These are phyloP conservation scores for Trametes villosa DNA, from an alignment of 768 basidiomycete genomes.

Conservation along the genomic window DNA sequence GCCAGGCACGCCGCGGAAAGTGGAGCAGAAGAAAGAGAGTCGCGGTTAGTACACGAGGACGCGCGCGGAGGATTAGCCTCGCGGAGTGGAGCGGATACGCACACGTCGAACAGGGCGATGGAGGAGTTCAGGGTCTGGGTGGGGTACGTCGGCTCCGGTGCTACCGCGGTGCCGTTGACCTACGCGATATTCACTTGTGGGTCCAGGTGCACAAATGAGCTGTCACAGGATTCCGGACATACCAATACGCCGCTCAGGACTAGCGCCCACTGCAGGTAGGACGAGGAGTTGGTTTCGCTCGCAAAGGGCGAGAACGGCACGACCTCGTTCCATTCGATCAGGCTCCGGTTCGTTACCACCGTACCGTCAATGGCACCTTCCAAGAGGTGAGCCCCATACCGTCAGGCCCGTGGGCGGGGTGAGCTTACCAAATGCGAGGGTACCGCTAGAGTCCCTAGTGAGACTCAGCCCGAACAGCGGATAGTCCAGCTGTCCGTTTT, in stretches of 20 bases:
- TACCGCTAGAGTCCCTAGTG: conserved; percentile 60
- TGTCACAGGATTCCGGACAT: conserved; percentile 23
- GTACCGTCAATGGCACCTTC: conserved; percentile 78
- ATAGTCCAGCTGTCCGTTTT: conserved; percentile 68
- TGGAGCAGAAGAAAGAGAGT: conserved; percentile 3
- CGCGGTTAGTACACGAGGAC: not conserved
- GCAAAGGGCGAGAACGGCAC: conserved; percentile 72
- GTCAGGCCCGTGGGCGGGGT: not conserved
- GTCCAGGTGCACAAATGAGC: conserved; percentile 11
- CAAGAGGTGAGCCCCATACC: not conserved
- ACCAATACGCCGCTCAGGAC: conserved; percentile 61
- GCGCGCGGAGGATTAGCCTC: not conserved
- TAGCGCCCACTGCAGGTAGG: conserved; percentile 79
- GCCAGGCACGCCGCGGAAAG: conserved; percentile 7
- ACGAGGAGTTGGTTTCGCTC: conserved; percentile 59
- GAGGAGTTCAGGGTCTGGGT: conserved; percentile 56
- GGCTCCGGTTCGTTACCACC: conserved; percentile 60
- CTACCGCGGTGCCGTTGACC: conserved; percentile 59
- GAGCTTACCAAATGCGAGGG: conserved; percentile 62
- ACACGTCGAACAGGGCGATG: conserved; percentile 78
- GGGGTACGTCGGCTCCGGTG: conserved; percentile 68
- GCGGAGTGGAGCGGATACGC: conserved; percentile 32
- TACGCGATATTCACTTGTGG: conserved; percentile 30
- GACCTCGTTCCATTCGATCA: conserved; percentile 76
- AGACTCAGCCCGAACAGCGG: conserved; percentile 78